Percentiles rank a stretch among this genome's conserved stretches.
These are phyloP conservation scores for Nemania sp. DNA, from an alignment of 2,329 filamentous ascomycete species.

Conservation along the genomic window DNA sequence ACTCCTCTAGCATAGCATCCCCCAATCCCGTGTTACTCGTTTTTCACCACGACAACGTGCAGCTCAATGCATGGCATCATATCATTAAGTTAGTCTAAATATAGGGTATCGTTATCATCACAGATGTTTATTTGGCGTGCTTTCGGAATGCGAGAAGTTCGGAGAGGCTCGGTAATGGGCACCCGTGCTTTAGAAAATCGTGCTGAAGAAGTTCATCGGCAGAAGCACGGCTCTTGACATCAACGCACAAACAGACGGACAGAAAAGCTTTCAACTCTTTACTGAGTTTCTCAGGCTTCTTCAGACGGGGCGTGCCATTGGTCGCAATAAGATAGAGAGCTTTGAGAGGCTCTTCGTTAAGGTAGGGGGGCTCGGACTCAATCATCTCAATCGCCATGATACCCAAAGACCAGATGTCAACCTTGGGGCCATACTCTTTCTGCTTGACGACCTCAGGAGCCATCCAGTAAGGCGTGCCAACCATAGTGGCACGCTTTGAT, in stretches of 20 bases:
- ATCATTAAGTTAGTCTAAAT: slow-evolving; percentile 31
- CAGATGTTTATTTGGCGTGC: slow-evolving; percentile 58
- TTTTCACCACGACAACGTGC: slow-evolving; percentile 19
- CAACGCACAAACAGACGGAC: slow-evolving; percentile 93
- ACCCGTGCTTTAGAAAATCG: slow-evolving; percentile 93
- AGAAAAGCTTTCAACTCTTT: slow-evolving; percentile 98
- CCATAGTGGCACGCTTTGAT: slow-evolving; percentile 98
- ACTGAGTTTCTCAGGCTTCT: slow-evolving; percentile 97
- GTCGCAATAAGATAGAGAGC: slow-evolving; percentile 97
- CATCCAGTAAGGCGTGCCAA: slow-evolving; percentile 99
- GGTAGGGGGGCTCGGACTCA: slow-evolving; percentile 94
- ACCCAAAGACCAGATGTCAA: slow-evolving; percentile 97
- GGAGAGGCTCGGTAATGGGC: slow-evolving; percentile 77
- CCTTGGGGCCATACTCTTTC: slow-evolving; percentile 97
- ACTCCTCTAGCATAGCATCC: too few relatives aligned
- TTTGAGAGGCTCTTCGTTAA: slow-evolving; percentile 97
- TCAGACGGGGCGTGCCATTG: slow-evolving; percentile 92
- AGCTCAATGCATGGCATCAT: slow-evolving; percentile 13
- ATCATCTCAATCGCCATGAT: slow-evolving; percentile 99
- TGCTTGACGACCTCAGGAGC: slow-evolving; percentile 98
- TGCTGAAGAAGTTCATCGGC: slow-evolving; percentile 87
- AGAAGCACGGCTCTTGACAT: slow-evolving; percentile 91
- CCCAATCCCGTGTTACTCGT: too few relatives aligned
- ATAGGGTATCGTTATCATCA: slow-evolving; percentile 34
- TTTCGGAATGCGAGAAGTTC: slow-evolving; percentile 89